phyloP scores from a whole-genome alignment of 345 rosid species.

The Moricandia arvensis region DNA sequence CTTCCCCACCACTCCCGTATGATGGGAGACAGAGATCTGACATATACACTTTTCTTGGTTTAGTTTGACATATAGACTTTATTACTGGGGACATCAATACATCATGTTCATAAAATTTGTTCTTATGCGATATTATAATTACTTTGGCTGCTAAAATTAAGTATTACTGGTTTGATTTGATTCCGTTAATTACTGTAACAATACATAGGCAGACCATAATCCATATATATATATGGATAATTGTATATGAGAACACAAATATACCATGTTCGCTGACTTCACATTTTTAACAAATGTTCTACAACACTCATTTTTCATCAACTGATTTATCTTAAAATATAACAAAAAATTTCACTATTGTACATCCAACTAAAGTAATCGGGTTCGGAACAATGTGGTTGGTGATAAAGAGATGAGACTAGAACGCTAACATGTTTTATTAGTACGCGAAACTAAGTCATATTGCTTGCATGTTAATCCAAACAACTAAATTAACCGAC shows the following conservation, averaged over 20 bases:
- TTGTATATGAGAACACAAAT: not conserved
- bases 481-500: not conserved
- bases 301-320: not conserved
- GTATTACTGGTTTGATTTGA: not conserved
- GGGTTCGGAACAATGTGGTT: no score
- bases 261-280: not conserved
- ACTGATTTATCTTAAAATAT: not conserved
- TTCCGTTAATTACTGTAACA: not conserved
- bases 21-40: constrained; percentile 31
- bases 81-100: constrained; percentile 8
- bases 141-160: not conserved
- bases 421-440: no score
- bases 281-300: not conserved
- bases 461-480: no score
- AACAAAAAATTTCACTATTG: no score
- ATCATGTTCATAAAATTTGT: not conserved
- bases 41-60: not conserved
- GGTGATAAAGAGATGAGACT: no score
- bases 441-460: no score
- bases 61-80: constrained; percentile 7
- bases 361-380: no score
- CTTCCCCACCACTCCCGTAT: constrained; percentile 24
- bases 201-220: not conserved
- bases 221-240: not conserved
- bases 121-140: not conserved